A percentile compares a stretch with the other conserved stretches of the same genome.
phyloP scores from a whole-genome alignment of 352 stramenopile genomes.

The Pseudoperonospora humuli region DNA sequence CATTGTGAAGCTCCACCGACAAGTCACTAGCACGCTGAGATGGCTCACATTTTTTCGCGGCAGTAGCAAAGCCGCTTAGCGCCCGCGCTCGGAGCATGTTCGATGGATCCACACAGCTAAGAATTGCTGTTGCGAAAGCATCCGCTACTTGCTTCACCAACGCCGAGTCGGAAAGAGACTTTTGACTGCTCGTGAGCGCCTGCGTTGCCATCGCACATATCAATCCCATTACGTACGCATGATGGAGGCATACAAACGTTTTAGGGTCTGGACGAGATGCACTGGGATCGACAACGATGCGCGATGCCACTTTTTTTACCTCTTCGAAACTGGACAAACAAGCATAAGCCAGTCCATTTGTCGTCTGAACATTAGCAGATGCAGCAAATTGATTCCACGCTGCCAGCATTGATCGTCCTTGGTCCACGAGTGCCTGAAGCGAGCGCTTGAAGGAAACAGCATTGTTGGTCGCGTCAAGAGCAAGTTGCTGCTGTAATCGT shows the following conservation, averaged over 20 bases:
- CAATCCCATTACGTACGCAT: constrained; percentile 69
- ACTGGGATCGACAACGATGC: constrained; percentile 47
- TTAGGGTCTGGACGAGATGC: constrained; percentile 33
- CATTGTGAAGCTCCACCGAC: constrained; percentile 56
- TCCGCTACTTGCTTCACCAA: constrained; percentile 66
- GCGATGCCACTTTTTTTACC: constrained; percentile 64
- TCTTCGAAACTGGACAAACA: constrained; percentile 74
- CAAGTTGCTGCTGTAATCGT: constrained; percentile 17
- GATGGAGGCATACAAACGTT: constrained; percentile 76
- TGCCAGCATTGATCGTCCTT: constrained; percentile 58
- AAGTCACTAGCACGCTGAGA: constrained; percentile 41
- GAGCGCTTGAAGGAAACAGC: constrained; percentile 38
- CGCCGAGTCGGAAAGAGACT: constrained; percentile 45
- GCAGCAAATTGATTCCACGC: constrained; percentile 71
- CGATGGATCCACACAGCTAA: constrained; percentile 69
- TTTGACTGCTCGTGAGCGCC: constrained; percentile 56
- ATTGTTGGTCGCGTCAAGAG: constrained; percentile 7
- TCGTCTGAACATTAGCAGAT: constrained; percentile 37
- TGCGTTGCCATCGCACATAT: constrained; percentile 75
- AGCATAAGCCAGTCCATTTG: constrained; percentile 48
- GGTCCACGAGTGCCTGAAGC: constrained; percentile 57
- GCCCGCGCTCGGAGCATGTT: constrained; percentile 43
- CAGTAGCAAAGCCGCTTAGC: constrained; percentile 46
- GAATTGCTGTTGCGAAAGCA: constrained; percentile 62
- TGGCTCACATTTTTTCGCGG: constrained; percentile 40